Percentiles rank a stretch among this genome's conserved stretches.
Evolutionary conservation across 768 basidiomycete species (phyloP).

Genomic region (Coprinellus aureogranulatus): DNA sequence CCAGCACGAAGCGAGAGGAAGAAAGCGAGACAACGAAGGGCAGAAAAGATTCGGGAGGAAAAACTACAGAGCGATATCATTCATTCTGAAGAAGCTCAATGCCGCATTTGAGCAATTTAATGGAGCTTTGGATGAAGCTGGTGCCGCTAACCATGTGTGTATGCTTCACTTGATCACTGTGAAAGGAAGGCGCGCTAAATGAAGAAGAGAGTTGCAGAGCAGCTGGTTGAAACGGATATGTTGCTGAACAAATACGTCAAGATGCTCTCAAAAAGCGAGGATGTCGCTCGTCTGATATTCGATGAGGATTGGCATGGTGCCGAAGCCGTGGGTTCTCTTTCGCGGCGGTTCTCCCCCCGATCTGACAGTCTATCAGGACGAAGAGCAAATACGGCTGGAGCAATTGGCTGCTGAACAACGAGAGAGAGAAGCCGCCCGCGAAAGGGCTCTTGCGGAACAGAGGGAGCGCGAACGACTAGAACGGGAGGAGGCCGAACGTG

Average conservation of each 20-base stretch:
- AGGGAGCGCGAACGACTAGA: slow-evolving; percentile 45
- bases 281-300: slow-evolving; percentile 63
- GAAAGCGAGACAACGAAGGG: slow-evolving; percentile 3
- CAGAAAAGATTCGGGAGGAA: slow-evolving; percentile 48
- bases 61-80: slow-evolving; percentile 72
- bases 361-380: slow-evolving; percentile 48
- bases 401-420: slow-evolving; percentile 41
- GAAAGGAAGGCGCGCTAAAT: background rate
- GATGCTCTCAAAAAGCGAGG: slow-evolving; percentile 69
- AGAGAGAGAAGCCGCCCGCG: slow-evolving; percentile 44
- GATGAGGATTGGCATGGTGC: slow-evolving; percentile 78
- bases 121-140: slow-evolving; percentile 61
- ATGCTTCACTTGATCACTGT: slow-evolving; percentile 3
- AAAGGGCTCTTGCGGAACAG: slow-evolving; percentile 33
- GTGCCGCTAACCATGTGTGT: slow-evolving; percentile 71
- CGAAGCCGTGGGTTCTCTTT: slow-evolving; percentile 53
- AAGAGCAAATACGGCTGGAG: slow-evolving; percentile 50
- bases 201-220: slow-evolving; percentile 58
- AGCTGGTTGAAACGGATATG: slow-evolving; percentile 69
- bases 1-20: slow-evolving; percentile 2
- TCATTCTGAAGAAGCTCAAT: slow-evolving; percentile 72
- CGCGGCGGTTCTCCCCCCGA: background rate
- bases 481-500: slow-evolving; percentile 46
- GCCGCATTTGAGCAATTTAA: slow-evolving; percentile 65
- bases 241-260: slow-evolving; percentile 73